Evolutionary conservation across 2,329 filamentous ascomycete genomes (phyloP).

Genomic region (Hymenoscyphus albidus): DNA sequence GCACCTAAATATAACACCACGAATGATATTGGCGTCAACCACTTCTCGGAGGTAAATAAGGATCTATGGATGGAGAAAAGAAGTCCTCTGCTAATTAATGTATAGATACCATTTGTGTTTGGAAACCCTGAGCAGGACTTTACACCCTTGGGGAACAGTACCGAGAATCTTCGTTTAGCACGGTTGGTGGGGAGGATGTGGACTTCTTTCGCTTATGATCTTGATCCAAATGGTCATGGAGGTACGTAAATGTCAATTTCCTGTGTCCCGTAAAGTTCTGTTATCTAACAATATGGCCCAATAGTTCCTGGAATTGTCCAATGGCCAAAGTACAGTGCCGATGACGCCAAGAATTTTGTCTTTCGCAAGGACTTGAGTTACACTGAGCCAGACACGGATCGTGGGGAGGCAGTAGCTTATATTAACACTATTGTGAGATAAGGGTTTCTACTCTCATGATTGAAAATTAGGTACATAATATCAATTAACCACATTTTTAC

Average conservation of each 20-base stretch:
- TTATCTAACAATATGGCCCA: too few relatives aligned
- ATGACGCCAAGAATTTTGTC: conserved; percentile 1
- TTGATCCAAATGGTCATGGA: background rate
- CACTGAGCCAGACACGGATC: background rate
- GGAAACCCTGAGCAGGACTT: background rate
- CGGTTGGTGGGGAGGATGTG: background rate
- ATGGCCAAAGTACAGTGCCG: background rate
- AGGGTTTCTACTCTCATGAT: background rate
- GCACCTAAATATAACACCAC: background rate
- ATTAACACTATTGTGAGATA: background rate
- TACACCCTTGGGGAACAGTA: background rate
- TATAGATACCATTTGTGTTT: background rate
- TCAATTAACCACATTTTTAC: background rate
- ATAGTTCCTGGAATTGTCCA: background rate
- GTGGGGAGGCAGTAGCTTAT: background rate
- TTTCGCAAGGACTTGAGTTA: conserved; percentile 1
- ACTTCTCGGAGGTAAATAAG: background rate
- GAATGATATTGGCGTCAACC: background rate
- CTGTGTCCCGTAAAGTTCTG: too few relatives aligned
- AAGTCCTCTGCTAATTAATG: background rate
- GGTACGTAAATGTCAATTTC: too few relatives aligned
- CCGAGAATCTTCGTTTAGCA: background rate
- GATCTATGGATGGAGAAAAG: background rate
- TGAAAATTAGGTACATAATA: background rate
- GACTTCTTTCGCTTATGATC: background rate